Base-by-base conservation (phyloP, 1,284 basidiomycete species). In the Spongiforma sp. region DNA sequence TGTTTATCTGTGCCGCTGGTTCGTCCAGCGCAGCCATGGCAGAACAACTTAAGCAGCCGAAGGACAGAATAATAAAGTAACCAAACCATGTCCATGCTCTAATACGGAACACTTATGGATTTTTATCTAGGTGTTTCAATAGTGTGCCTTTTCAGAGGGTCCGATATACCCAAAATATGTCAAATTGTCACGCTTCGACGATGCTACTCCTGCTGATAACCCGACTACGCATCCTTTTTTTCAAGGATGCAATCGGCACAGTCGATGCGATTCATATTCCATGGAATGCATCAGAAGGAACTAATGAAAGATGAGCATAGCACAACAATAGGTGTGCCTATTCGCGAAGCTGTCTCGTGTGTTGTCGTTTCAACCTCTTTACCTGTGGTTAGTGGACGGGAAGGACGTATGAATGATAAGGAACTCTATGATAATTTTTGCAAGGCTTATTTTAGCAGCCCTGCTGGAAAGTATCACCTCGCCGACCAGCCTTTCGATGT, bases 351-450 rank as follows among this genome's bases (percentile, higher is more conserved):
- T 62, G 58, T 9, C 57, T 66, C 0, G 2, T 62, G 17, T 21
- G 21, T 4, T 62, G 60, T 24, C 58, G 60, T 2, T 62, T 68
- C 4, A 2, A 68, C 4, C 37, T 68, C 2, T 67, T 67, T 12
- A 2, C 61, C 12, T 64, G 11, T 68, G 3, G 55, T 62, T 0
- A 62, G 37, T 17, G 52, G 65, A 4, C 64, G 56, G 52, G 59
- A 62, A 28, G 46, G 50, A 0, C 56, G 34, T 2, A 14, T 19
- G 3, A 52, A 46, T 3, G 32, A 67, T 50, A 53, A 59, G 0
- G 11, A 30, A 1, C 15, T 67, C 1, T 67, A 57, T 14, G 39
- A 59, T 46, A 5, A 68, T 17, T 30, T 48, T 1, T 3, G 5
- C 5, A 48, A 10, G 21, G 46, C 26, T 0, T 30, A 66, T 15